Base-by-base conservation (phyloP, 805 yeast species). In the Myxozyma vanderwaltii region DNA sequence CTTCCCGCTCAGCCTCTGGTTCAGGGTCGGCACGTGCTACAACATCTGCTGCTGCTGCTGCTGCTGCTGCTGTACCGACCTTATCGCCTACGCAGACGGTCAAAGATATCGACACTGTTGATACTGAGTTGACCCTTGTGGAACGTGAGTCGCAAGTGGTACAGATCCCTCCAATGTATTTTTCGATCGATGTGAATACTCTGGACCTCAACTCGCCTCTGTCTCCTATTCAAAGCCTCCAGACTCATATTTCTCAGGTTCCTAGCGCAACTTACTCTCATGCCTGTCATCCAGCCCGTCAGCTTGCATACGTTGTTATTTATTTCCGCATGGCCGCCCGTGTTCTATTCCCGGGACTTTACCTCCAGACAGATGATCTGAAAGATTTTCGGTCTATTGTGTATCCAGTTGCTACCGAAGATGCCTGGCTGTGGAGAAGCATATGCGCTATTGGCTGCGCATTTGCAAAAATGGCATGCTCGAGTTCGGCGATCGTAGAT, bases 241-340 rank as follows among this genome's bases (percentile, higher is more conserved):
- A 27, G 1, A 31, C 29, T 3, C 33, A 29, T 15, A 45, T 53
- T 10, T 29, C 36, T 17, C 41, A 29, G 10, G 35, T 58, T 5
- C 54, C 61, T 24, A 8, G 46, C 21, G 12, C 15, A 7, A 29
- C 53, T 8, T 46, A 24, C 15, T 27, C 54, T 4, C 24, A 51
- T 7, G 39, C 40, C 2, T 13, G 35, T 13, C 51, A 53, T 10
- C 44, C 43, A 10, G 51, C 58, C 8, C 35, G 45, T n/a, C 57
- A 53, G 44, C 35, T 58, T 10, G 43, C 46, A 26, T 49, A 46
- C 17, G 54, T 48, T 19, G 43, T 53, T 24, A 54, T 58, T 5
- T 58, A 58, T 27, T 53, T 58, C 26, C 54, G 58, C 12, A 41
- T 46, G 47, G 58, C 58, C 7, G 33, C 44, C 4, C 47, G 56